A percentile compares a stretch with the other conserved stretches of the same genome.
Conservation (phyloP, 306 rosid species). For the Crotalaria pallida region DNA sequence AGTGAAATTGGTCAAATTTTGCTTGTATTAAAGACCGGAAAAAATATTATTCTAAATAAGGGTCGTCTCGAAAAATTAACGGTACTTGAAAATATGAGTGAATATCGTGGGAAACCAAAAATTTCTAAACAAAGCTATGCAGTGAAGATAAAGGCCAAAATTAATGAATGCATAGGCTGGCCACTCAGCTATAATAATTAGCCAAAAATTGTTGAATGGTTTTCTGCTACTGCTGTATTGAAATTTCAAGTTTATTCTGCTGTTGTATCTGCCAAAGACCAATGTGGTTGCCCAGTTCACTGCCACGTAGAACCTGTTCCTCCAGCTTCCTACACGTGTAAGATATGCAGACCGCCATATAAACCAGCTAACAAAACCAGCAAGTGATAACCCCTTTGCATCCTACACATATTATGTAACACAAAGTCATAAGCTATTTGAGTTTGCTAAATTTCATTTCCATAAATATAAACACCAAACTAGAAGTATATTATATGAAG, state of each 20-base stretch:
- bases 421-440: conserved; percentile 11
- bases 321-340: conserved; percentile 91
- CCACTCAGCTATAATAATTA: not conserved
- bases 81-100: too few relatives aligned
- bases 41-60: too few relatives aligned
- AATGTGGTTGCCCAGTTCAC: conserved; percentile 93
- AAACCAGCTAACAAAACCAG: conserved; percentile 85
- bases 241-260: conserved; percentile 56
- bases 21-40: too few relatives aligned
- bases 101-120: too few relatives aligned
- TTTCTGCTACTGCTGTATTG: not conserved
- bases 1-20: too few relatives aligned
- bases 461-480: not conserved
- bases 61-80: too few relatives aligned
- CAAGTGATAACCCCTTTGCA: conserved; percentile 69
- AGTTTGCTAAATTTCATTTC: not conserved
- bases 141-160: not conserved
- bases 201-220: not conserved
- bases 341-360: conserved; percentile 96
- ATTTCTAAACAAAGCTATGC: too few relatives aligned
- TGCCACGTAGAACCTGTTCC: conserved; percentile 95
- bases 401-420: conserved; percentile 40
- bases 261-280: conserved; percentile 88
- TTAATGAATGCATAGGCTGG: conserved; percentile 8
- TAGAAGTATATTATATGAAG: too few relatives aligned